Conservation (phyloP, 345 rosid species). For the Populus euphratica region DNA sequence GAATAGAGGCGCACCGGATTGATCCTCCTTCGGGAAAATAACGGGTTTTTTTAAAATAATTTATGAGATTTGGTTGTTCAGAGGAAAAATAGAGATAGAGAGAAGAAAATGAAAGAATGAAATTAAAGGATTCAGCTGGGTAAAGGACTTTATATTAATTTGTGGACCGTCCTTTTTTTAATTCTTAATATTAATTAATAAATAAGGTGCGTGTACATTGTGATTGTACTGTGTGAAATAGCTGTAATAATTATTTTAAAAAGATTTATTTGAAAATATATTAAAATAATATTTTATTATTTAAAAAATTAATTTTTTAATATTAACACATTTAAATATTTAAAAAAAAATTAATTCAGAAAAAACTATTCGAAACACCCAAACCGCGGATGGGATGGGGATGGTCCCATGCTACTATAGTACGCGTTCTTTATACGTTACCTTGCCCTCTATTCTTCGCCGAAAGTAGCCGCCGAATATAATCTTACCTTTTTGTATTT, state of each 20-base stretch:
- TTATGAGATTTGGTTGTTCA: background rate
- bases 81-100: background rate
- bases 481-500: background rate
- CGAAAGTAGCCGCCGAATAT: constrained; percentile 40
- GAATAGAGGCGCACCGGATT: background rate
- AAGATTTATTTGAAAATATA: no score
- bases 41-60: background rate
- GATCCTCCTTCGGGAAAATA: background rate
- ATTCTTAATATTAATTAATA: background rate
- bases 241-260: background rate
- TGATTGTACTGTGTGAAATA: background rate
- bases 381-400: background rate
- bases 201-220: background rate
- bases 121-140: constrained; percentile 15
- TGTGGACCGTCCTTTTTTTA: constrained; percentile 8
- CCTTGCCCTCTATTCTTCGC: constrained; percentile 18
- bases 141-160: constrained; percentile 17
- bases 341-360: no score
- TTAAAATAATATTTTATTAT: no score
- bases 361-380: no score
- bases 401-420: constrained; percentile 23
- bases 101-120: background rate
- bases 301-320: no score
- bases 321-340: no score
- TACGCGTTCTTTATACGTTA: constrained; percentile 33